Percentiles rank a stretch among this genome's conserved stretches.
Conservation (phyloP, 2,329 filamentous ascomycete species). For the Verticillium isaacii region DNA sequence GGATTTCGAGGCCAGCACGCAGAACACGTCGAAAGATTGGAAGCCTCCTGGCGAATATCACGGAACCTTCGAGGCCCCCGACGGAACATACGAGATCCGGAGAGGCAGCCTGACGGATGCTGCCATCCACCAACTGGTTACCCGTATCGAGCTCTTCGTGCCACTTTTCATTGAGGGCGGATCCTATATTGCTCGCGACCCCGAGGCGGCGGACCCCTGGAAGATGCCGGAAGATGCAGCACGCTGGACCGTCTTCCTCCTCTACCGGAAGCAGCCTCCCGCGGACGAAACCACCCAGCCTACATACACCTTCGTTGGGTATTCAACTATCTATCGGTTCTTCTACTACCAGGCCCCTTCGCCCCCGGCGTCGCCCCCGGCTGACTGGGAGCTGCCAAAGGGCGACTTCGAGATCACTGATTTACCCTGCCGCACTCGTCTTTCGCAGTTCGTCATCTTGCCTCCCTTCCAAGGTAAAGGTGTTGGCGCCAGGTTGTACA, state of each 20-base stretch:
- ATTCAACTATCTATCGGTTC: constrained; percentile 85
- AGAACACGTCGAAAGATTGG: constrained; percentile 37
- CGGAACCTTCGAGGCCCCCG: constrained; percentile 55
- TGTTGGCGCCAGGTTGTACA: constrained; percentile 77
- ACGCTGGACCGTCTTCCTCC: constrained; percentile 88
- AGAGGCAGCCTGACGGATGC: constrained; percentile 68
- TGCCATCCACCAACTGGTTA: constrained; percentile 65
- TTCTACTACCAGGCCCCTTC: constrained; percentile 57
- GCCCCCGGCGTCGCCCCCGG: constrained; percentile 32
- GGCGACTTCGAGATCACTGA: constrained; percentile 44
- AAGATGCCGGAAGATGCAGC: constrained; percentile 51
- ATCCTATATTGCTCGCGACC: constrained; percentile 57
- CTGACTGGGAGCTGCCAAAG: constrained; percentile 39
- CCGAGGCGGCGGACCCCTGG: constrained; percentile 27
- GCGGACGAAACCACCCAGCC: constrained; percentile 36
- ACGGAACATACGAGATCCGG: constrained; percentile 78
- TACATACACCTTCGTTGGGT: constrained; percentile 81
- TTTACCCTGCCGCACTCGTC: constrained; percentile 72
- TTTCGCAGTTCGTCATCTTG: constrained; percentile 90
- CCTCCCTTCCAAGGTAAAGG: constrained; percentile 81
- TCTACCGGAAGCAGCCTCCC: constrained; percentile 62
- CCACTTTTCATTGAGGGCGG: constrained; percentile 91
- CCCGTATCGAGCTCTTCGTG: constrained; percentile 77
- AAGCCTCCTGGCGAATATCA: constrained; percentile 73
- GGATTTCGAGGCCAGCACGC: constrained; percentile 52